These are phyloP conservation scores for Chiua virens DNA, from an alignment of 768 basidiomycete genomes.

Conservation along the genomic window DNA sequence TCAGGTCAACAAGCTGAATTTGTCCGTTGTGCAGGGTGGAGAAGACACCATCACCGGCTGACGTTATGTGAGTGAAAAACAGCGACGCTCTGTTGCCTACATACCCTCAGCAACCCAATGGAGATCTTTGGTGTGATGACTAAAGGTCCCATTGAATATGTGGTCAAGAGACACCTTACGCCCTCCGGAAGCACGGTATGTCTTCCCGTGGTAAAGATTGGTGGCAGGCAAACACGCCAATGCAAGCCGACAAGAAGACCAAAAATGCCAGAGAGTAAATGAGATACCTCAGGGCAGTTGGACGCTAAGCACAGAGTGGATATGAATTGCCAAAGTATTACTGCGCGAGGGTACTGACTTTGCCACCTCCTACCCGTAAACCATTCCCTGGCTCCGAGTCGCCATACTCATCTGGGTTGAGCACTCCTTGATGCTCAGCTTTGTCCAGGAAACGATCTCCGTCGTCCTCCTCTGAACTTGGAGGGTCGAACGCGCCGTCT, in stretches of 20 bases:
- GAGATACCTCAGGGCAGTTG: slow-evolving; percentile 58
- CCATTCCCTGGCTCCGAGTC: slow-evolving; percentile 31
- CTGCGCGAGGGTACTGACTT: slow-evolving; percentile 30
- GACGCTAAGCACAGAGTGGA: slow-evolving; percentile 35
- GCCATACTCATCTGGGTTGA: slow-evolving; percentile 5
- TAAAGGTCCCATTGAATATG: slow-evolving; percentile 90
- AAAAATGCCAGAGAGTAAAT: slow-evolving; percentile 60
- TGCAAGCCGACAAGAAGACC: slow-evolving; percentile 58
- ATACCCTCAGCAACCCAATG: slow-evolving; percentile 93
- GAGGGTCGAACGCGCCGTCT: slow-evolving; percentile 74
- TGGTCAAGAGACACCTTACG: slow-evolving; percentile 84
- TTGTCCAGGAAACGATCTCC: slow-evolving; percentile 51
- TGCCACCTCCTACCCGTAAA: slow-evolving; percentile 36
- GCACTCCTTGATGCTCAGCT: slow-evolving; percentile 13
- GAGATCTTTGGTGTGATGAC: slow-evolving; percentile 43
- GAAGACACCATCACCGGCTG: slow-evolving; percentile 95
- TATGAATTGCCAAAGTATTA: slow-evolving; percentile 1
- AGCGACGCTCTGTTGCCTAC: slow-evolving; percentile 13
- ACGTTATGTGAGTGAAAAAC: slow-evolving; percentile 6
- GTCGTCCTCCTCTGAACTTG: slow-evolving; percentile 77
- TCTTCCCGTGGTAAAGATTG: slow-evolving; percentile 57
- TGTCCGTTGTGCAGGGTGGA: slow-evolving; percentile 58
- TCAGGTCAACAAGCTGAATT: slow-evolving; percentile 81
- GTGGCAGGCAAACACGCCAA: slow-evolving; percentile 80
- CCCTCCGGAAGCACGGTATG: slow-evolving; percentile 52